phyloP scores from a whole-genome alignment of 2,329 filamentous ascomycete genomes.

The Ophiostoma quercus region DNA sequence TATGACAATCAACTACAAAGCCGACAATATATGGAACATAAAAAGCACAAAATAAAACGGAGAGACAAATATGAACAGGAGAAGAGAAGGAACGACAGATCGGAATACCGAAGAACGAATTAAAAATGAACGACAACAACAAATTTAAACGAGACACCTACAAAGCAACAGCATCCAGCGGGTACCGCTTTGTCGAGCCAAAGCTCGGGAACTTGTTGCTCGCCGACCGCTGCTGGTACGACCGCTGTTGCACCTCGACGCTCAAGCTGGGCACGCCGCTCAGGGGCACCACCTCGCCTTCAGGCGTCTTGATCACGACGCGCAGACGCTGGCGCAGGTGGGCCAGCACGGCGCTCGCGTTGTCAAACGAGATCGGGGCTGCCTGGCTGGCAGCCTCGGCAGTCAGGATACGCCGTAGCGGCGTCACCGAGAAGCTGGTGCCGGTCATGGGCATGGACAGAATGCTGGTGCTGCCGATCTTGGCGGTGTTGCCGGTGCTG shows the following conservation, averaged over 20 bases:
- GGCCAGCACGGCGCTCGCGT: conserved; percentile 31
- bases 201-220: conserved; percentile 30
- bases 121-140: background rate
- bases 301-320: conserved; percentile 29
- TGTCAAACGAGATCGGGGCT: background rate
- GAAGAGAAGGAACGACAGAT: background rate
- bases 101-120: background rate
- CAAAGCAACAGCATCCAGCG: background rate
- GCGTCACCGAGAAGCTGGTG: conserved; percentile 33
- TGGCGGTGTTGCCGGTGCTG: background rate
- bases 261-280: conserved; percentile 35
- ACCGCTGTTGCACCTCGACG: conserved; percentile 35
- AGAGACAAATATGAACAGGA: conserved; percentile 2
- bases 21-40: background rate
- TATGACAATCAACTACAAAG: background rate
- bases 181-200: conserved; percentile 22
- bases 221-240: conserved; percentile 26
- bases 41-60: background rate
- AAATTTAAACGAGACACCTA: background rate
- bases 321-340: conserved; percentile 32
- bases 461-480: conserved; percentile 35
- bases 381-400: background rate
- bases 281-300: conserved; percentile 33
- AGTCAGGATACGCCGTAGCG: conserved; percentile 29
- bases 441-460: conserved; percentile 38